These are phyloP conservation scores for Hapsidospora chrysogenum DNA, from an alignment of 495 filamentous ascomycete genomes.

Conservation along the genomic window DNA sequence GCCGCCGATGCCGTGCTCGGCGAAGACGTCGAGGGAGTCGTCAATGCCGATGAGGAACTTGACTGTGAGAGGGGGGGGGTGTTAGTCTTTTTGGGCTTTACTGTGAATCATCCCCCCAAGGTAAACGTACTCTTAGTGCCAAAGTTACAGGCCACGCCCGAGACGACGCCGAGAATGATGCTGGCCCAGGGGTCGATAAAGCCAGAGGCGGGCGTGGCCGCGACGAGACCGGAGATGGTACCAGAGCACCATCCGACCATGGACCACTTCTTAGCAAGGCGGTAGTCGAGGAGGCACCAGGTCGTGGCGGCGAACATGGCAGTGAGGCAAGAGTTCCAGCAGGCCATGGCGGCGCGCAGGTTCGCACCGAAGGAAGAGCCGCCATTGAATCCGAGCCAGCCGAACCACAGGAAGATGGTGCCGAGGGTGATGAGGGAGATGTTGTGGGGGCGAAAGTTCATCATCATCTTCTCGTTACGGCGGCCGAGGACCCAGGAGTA, in stretches of 20 bases:
- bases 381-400: slow-evolving; percentile 98
- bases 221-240: slow-evolving; percentile 76
- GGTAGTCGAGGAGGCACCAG: slow-evolving; percentile 88
- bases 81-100: slow-evolving; percentile 26
- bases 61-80: slow-evolving; percentile 28
- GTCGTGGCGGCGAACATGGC: slow-evolving; percentile 76
- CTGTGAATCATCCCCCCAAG: too few relatives aligned
- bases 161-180: slow-evolving; percentile 68
- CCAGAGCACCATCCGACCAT: slow-evolving; percentile 99
- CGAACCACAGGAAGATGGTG: slow-evolving; percentile 93
- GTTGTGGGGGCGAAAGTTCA: slow-evolving; percentile 92
- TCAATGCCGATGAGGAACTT: slow-evolving; percentile 94
- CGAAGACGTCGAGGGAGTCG: slow-evolving; percentile 95
- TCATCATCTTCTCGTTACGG: slow-evolving; percentile 98
- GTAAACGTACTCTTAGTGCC: slow-evolving; percentile 57
- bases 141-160: slow-evolving; percentile 83
- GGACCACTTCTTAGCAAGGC: slow-evolving; percentile 92
- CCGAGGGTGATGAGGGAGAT: slow-evolving; percentile 93
- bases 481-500: slow-evolving; percentile 93
- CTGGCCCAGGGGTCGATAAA: slow-evolving; percentile 83
- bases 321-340: slow-evolving; percentile 91
- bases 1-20: slow-evolving; percentile 90
- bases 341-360: slow-evolving; percentile 85
- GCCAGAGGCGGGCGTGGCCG: slow-evolving; percentile 77
- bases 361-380: slow-evolving; percentile 95